Evolutionary conservation across 345 rosid species (phyloP), one percentile per base, ranked within the genome.

Genomic region (Eucalyptus cladocalyx): DNA sequence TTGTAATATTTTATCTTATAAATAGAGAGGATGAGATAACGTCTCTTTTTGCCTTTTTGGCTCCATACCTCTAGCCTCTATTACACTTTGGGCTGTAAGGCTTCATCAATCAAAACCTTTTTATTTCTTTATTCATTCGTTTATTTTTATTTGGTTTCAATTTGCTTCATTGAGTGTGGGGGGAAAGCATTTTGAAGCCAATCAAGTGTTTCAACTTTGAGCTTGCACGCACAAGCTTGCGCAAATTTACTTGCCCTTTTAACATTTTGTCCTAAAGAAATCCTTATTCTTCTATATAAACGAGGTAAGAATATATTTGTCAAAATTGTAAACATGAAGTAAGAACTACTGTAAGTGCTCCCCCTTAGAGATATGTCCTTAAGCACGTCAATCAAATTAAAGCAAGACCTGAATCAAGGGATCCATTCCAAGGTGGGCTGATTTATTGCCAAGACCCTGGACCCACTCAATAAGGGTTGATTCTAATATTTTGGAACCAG

Each of bases 391-490:
- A 19, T 24, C 26, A 19, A 72, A 72, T 37, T 19, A 5, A 37
- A 19, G 45, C 28, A 10, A 72, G 81, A 37, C 26, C 14, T 21
- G 45, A 72, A 72, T 72, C 45, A 72, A 37, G 81, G 15, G 13
- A 72, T 2, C 8, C 28, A 10, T 9, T n/a, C 37, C 76, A 65
- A 65, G 6, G 37, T 14, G 21, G 15, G 81, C 15, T 4, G 15
- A 10, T 72, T 37, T 17, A 9, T 1, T 0, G 3, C 42, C 42
- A 8, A 32, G 24, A 32, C 11, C 26, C 45, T 37, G 1, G 8
- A 72, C 26, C 28, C 7, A 72, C 1, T 6, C 81, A 72, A 37
- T 37, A 10, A 72, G 80, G 40, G 26, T 19, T 6, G 81, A 5
- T 37, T 37, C 14, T 72, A 72, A 72, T 40, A 34, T 10, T 2